Conservation (phyloP, 2,329 filamentous ascomycete genomes). For the Aspergillus persii region DNA sequence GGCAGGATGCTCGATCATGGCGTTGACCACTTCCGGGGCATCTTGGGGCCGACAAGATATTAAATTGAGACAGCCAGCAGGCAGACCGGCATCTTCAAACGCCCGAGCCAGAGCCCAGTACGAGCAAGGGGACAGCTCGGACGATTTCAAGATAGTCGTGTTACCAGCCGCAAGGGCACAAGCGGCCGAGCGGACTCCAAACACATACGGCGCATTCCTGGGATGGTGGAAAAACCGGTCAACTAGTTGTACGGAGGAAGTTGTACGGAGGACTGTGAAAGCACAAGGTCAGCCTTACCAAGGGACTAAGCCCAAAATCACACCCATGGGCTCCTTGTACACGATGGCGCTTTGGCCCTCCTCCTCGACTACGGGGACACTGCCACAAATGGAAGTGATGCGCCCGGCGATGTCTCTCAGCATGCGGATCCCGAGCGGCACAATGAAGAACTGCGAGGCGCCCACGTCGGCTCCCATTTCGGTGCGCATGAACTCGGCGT, state of each 20-base stretch:
- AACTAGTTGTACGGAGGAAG: too few species aligned
- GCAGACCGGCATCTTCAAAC: conserved; percentile 70
- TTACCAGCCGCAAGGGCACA: conserved; percentile 70
- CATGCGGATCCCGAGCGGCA: conserved; percentile 35
- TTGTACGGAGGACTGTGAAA: too few species aligned
- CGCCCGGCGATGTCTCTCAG: conserved; percentile 52
- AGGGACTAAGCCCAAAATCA: conserved; percentile 73
- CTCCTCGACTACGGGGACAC: conserved; percentile 48
- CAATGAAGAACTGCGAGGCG: conserved; percentile 30
- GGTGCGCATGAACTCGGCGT: conserved; percentile 56
- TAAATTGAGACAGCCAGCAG: conserved; percentile 70
- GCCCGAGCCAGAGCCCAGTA: conserved; percentile 61
- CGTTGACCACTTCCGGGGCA: conserved; percentile 64
- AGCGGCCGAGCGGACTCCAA: conserved; percentile 51
- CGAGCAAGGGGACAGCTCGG: conserved; percentile 63
- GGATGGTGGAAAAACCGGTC: not conserved
- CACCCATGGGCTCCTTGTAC: conserved; percentile 71
- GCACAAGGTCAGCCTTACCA: conserved; percentile 54
- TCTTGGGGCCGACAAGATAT: conserved; percentile 60
- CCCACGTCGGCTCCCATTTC: conserved; percentile 52
- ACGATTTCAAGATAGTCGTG: conserved; percentile 68
- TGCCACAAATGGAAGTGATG: conserved; percentile 46
- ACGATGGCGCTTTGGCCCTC: conserved; percentile 62
- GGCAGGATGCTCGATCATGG: conserved; percentile 62
- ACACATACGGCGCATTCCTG: conserved; percentile 55